phyloP scores from a whole-genome alignment of 352 stramenopile genomes.

The Phytopythium kandeliae region DNA sequence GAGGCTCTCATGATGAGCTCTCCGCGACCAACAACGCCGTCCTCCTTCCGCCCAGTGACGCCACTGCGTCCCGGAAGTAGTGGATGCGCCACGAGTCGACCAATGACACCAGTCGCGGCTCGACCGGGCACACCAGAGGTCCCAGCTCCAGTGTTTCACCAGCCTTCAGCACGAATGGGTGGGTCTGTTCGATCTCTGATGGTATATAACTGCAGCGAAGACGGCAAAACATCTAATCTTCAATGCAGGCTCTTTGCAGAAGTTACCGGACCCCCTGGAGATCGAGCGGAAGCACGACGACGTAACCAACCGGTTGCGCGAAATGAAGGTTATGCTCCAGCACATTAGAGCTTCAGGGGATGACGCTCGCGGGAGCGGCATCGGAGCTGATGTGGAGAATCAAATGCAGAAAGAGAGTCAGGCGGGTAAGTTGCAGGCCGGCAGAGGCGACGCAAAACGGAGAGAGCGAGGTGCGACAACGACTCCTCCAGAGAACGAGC shows the following conservation, averaged over 20 bases:
- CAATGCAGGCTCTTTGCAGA: slow-evolving; percentile 33
- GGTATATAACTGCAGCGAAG: too few species aligned
- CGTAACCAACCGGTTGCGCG: slow-evolving; percentile 41
- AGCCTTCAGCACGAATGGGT: slow-evolving; percentile 42
- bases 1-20: slow-evolving; percentile 18
- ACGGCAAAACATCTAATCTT: neutral
- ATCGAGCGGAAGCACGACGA: slow-evolving; percentile 45
- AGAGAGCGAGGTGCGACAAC: neutral
- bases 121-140: slow-evolving; percentile 26
- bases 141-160: slow-evolving; percentile 40
- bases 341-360: slow-evolving; percentile 18
- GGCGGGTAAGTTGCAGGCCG: neutral
- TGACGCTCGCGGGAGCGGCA: neutral
- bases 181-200: slow-evolving; percentile 4
- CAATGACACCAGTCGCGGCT: slow-evolving; percentile 17
- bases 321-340: slow-evolving; percentile 50
- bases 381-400: slow-evolving; percentile 1
- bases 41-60: slow-evolving; percentile 18
- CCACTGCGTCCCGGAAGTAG: slow-evolving; percentile 5
- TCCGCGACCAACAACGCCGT: slow-evolving; percentile 31
- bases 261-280: slow-evolving; percentile 36
- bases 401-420: neutral
- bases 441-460: slow-evolving; percentile 5
- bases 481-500: too few species aligned
- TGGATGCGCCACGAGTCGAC: slow-evolving; percentile 1